Base-by-base conservation (phyloP, 345 rosid species). In the Brassica incana region DNA sequence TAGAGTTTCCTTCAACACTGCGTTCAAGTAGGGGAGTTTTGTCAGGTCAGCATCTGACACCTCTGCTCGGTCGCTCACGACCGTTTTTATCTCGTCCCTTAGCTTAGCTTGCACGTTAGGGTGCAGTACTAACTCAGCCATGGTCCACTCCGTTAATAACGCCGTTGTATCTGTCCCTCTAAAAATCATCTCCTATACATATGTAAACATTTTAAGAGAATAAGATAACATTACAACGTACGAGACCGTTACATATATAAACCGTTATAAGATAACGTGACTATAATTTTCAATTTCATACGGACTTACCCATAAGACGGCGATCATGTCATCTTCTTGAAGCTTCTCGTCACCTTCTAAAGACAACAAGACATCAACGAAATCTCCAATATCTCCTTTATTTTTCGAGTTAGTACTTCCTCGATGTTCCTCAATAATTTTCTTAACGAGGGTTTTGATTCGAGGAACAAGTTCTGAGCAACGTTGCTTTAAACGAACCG, bases 111-210 rank as follows among this genome's bases (percentile, higher is more conserved):
- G 98, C 67, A 86, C 81, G 50, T 74, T 82, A 0, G 88, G 90
- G 83, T 92, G 84, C 66, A 94, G 67, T 32, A 92, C 87, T 83
- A 94, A 65, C 87, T 92, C 96, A 2, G 98, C 94, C 88, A 94
- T 85, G 29, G 86, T 79, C 98, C 98, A 94, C 91, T 94, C 98
- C 2, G 96, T 92, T n/a, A 94, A 18, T 64, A 94, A 75, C 10
- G 98, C 96, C 10, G 94, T 87, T 38, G 98, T 92, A 74, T 94
- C 98, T 11, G 97, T 94, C 20, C 98, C 98, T 79, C 98, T 81
- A 52, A 94, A 94, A 2, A 92, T 88, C 98, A 94, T 94, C 73
- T 94, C 98, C 97, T 94, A 83, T 36, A 33, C 36, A 33, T 50
- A 35, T 25, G 16, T 50, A 33, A 72, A 38, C 3, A 69, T n/a